Evolutionary conservation across 306 rosid genomes (phyloP), one percentile per base, ranked within the genome.

Genomic region (Dryas drummondii): DNA sequence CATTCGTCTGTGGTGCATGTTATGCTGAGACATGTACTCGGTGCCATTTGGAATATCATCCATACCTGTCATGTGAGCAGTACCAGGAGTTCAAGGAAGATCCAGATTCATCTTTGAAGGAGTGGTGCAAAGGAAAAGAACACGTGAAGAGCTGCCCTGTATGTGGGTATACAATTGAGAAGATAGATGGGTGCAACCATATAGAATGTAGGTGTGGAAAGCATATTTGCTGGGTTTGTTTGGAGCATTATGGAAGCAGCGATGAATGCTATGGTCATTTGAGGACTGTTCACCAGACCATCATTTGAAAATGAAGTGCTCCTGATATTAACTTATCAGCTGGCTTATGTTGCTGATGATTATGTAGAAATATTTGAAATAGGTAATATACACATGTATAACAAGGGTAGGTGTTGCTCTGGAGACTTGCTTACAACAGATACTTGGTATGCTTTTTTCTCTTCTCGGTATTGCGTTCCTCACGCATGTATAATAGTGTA

Each of bases 151-250:
- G 77, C 82, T 96, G 99, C 80, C 80, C 86, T 0, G 80, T 61
- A 1, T 96, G 99, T 71, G 86, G 91, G 41, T 85, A 74, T 72
- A 80, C 87, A 17, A 90, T 96, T 47, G 97, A 96, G 87, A 96
- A 96, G 87, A 54, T 75, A 1, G 98, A 92, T 9, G 99, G 99
- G 48, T 96, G 99, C 89, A 92, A 96, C 82, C 99, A 92, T 58
- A 54, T 96, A 16, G 93, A 85, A 83, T 96, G 99, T 41, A 83
- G 79, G 86, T 96, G 99, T 57, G 97, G 93, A 50, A 92, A 70
- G 60, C 99, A 96, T 76, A 87, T 96, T 5, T 96, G 99, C 83
- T 96, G 98, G 98, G 96, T 76, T 60, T 96, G 98, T 81, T 80
- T 94, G 84, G 96, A 80, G 42, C 62, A 68, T 81, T 92, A 79